Base-by-base conservation (phyloP, 2,329 filamentous ascomycete genomes). In the Neonectria ditissima region DNA sequence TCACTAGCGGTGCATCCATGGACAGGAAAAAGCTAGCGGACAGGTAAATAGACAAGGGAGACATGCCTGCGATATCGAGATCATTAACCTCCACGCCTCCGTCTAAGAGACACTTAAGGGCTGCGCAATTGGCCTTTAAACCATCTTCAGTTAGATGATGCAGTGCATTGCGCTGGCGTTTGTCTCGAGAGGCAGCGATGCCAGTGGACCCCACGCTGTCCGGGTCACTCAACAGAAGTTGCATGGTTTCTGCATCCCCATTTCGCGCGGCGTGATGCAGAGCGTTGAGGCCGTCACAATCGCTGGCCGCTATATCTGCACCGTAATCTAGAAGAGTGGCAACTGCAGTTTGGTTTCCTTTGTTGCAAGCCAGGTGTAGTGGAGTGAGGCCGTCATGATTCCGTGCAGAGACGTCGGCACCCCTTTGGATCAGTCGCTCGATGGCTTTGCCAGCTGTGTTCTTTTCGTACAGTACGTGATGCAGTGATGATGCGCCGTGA, bases 251-350 rank as follows among this genome's bases (percentile, higher is more conserved):
- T 20, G 6, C 6, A 26, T 11, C 34, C 26, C 56, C 56, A 26
- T 9, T 44, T 20, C 37, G 37, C 30, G 56, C 56, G 26, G 56
- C 56, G 18, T 59, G 44, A 53, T 59, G 56, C 26, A 59, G 24
- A 52, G 56, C 45, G 37, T 59, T 59, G 24, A 59, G 37, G 45
- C 56, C 47, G 39, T 59, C 34, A 22, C 18, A 18, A 45, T 59
- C 56, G n/a, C n/a, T 14, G 5, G 28, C 47, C 16, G 30, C 52
- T 18, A 37, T 34, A 59, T 26, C 18, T 14, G 56, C 47, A 44
- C 56, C 47, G 44, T 22, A n/a, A 18, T 22, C 18, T 24, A 59
- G 56, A 37, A 59, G 26, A n/a, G 26, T 22, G 32, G 37, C 22
- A 52, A 59, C 26, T 22, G 37, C n/a, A 16, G 34, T 37, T 11